Base-by-base conservation (phyloP, 2,329 filamentous ascomycete species). In the Paramyrothecium roridum region DNA sequence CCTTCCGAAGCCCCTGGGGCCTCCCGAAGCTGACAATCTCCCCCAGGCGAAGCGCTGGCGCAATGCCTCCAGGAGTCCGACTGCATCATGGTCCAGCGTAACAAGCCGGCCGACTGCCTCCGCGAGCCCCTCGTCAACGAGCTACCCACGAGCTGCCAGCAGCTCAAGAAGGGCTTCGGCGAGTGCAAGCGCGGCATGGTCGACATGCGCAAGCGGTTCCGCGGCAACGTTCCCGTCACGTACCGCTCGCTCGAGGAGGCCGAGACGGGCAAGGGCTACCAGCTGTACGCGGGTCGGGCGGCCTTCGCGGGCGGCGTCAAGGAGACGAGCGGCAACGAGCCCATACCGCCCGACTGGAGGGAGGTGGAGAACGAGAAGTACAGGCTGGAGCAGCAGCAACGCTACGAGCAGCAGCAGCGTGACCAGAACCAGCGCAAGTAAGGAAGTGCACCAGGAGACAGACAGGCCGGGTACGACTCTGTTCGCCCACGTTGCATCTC, bases 181-280 rank as follows among this genome's bases (percentile, higher is more conserved):
- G 91, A 97, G 70, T 99, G 95, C 83, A 96, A 96, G 69, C 89
- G 93, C 61, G 95, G 95, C 61, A 86, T 96, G 85, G 89, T 98
- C 64, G 95, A 99, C 73, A 99, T 99, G 95, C 90, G 95, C 72
- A 98, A 98, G 78, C 89, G 95, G 34, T 98, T 99, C 76, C 85
- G 95, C 54, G 95, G 95, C 56, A 98, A 98, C 77, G 85, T 91
- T 71, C 92, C 95, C 53, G 87, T 96, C 61, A 80, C 85, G 22
- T 84, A 88, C 61, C 80, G 77, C 67, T 75, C 79, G 56, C 76
- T 86, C 64, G 80, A 86, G 67, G 59, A 63, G 52, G 72, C 37
- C 37, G 86, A 90, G 62, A 76, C 77, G 12, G 79, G 78, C 59
- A 75, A 78, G 54, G 81, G 83, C 3, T 84, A 86, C 68, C 87